Base-by-base conservation (phyloP, 257 asterid genomes). In the Przewalskia tangutica region DNA sequence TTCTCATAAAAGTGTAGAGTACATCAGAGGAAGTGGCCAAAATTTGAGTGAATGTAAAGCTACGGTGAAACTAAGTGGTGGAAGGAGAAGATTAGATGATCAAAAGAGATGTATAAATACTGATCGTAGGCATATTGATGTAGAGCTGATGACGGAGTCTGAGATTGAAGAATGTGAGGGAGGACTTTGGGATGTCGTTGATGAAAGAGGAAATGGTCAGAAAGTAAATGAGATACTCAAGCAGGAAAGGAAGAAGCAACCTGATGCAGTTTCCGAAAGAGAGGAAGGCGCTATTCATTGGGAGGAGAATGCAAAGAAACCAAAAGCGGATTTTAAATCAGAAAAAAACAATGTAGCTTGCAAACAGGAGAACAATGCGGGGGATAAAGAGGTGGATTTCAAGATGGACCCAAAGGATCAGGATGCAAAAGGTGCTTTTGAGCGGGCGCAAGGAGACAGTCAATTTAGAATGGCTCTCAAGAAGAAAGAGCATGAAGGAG, bases 201-300 rank as follows among this genome's bases (percentile, higher is more conserved):
- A 88, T 66, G 75, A 64, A 73, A 84, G 81, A 48, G 88, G 84
- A 71, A 80, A 60, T 70, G 86, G 73, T 58, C 87, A 87, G 71
- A 51, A 64, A 65, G 81, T 68, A 65, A 82, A 76, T 77, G 84
- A 84, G 67, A 79, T 67, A 70, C 71, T 55, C 68, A 84, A 83
- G 80, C 83, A 80, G 83, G 90, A 88, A 80, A 84, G 78, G 75
- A 62, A 83, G 84, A 76, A 85, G 82, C 89, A 86, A 62, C 83
- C 63, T 48, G 50, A 59, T 58, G 91, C 82, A 79, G 76, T 11
- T 81, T 73, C 84, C 66, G 85, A 81, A 77, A 83, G 40, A 83
- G 65, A 76, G 66, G 86, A 81, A 77, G 85, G 65, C 40, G n/a
- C 60, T 60, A 66, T 58, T 60, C 78, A 68, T 16, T 82, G 77